A percentile compares a stretch with the other conserved stretches of the same genome.
Evolutionary conservation across 306 rosid genomes (phyloP).

Genomic region (Oemleria cerasiformis): DNA sequence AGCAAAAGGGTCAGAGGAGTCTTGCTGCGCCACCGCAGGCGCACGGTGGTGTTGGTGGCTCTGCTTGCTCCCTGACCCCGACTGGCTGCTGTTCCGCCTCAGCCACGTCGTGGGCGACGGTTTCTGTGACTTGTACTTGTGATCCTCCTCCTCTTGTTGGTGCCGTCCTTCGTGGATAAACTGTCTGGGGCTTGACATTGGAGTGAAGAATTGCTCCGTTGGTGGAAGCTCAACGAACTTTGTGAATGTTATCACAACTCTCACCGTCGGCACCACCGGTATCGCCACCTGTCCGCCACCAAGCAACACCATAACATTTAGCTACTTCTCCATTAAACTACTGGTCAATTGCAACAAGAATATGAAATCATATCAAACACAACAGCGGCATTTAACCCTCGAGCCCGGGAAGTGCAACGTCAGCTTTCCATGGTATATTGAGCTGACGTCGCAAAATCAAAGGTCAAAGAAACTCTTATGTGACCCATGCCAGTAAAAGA

Average conservation of each 20-base stretch:
- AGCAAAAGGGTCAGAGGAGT: constrained; percentile 68
- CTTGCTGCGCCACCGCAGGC: constrained; percentile 29
- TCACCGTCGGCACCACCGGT: constrained; percentile 94
- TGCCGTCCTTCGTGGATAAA: constrained; percentile 38
- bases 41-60: constrained; percentile 28
- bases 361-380: constrained; percentile 6
- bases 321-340: not conserved
- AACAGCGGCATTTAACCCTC: constrained; percentile 1
- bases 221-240: constrained; percentile 88
- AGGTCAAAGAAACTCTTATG: constrained; percentile 11
- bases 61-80: constrained; percentile 38
- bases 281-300: constrained; percentile 69
- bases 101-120: constrained; percentile 48
- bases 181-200: constrained; percentile 76
- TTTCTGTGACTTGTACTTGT: constrained; percentile 24
- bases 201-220: constrained; percentile 73
- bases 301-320: not conserved
- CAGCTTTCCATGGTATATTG: not conserved
- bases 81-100: constrained; percentile 55
- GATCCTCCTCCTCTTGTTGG: constrained; percentile 29
- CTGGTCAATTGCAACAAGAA: not conserved
- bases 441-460: constrained; percentile 11
- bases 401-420: not conserved
- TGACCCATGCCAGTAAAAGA: too few species aligned
- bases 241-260: constrained; percentile 91